Percentiles rank a stretch among this genome's conserved stretches.
phyloP scores from a whole-genome alignment of 148 eudicot genomes.

The Spergularia bocconei region DNA sequence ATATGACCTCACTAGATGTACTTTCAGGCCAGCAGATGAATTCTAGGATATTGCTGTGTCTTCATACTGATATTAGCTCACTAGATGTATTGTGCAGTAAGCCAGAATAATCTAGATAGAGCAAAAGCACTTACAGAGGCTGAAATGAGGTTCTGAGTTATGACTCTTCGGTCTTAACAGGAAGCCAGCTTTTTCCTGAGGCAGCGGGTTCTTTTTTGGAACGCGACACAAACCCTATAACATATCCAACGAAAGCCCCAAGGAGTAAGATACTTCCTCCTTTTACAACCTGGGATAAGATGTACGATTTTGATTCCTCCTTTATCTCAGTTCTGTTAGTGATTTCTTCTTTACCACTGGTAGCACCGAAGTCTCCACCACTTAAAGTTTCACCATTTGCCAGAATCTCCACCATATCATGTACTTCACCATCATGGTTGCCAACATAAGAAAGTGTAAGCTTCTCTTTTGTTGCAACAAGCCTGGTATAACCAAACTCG shows the following conservation, averaged over 20 bases:
- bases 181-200: constrained; percentile 46
- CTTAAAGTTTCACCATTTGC: constrained; percentile 64
- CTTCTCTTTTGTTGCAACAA: constrained; percentile 72
- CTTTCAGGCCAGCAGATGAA: background rate
- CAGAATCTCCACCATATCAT: constrained; percentile 71
- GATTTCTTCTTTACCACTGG: background rate
- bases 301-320: constrained; percentile 16
- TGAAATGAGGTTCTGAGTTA: constrained; percentile 22
- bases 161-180: constrained; percentile 65
- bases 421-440: constrained; percentile 96
- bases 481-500: constrained; percentile 86
- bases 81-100: background rate
- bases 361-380: constrained; percentile 28
- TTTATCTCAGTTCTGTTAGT: constrained; percentile 15
- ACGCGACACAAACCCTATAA: constrained; percentile 58
- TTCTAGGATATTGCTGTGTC: background rate
- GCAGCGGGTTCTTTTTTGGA: constrained; percentile 36
- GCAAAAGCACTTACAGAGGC: constrained; percentile 5
- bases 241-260: constrained; percentile 67
- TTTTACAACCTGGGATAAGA: constrained; percentile 41
- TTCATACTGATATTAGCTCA: background rate
- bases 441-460: constrained; percentile 81
- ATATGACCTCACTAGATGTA: background rate
- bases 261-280: constrained; percentile 56
- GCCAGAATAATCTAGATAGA: background rate